Evolutionary conservation across 768 basidiomycete genomes (phyloP).

Genomic region (Xanthoconium stramineum): DNA sequence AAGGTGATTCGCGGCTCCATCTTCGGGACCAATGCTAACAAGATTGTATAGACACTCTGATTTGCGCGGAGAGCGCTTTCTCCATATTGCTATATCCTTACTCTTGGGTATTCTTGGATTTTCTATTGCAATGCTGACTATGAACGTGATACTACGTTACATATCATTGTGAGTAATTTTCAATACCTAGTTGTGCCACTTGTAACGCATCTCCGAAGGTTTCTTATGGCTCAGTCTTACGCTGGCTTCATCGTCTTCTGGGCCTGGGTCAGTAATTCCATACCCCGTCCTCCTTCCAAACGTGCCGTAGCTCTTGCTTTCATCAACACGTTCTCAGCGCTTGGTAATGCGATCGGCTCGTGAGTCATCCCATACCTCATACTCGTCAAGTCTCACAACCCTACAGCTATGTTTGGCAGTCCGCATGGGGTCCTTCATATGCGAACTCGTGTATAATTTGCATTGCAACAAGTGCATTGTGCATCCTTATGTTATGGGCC

Average conservation of each 20-base stretch:
- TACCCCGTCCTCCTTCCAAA: conserved; percentile 83
- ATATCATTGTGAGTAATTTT: conserved; percentile 49
- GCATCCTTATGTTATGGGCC: conserved; percentile 48
- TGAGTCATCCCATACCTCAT: conserved; percentile 37
- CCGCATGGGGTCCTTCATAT: conserved; percentile 69
- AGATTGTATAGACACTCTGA: conserved; percentile 60
- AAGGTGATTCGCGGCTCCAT: conserved; percentile 35
- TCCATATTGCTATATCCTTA: conserved; percentile 56
- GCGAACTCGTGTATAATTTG: conserved; percentile 69
- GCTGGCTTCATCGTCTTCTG: conserved; percentile 66
- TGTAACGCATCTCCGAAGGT: conserved; percentile 39
- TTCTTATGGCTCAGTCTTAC: conserved; percentile 75
- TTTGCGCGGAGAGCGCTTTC: conserved; percentile 63
- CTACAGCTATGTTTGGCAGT: conserved; percentile 63
- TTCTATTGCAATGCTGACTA: conserved; percentile 58
- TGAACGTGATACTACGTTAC: conserved; percentile 62
- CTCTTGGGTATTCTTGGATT: conserved; percentile 65
- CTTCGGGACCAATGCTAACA: neutral
- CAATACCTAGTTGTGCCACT: neutral
- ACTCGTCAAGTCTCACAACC: conserved; percentile 4
- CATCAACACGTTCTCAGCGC: conserved; percentile 76
- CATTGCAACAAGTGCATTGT: conserved; percentile 50
- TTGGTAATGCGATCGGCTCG: conserved; percentile 84
- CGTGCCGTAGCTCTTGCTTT: conserved; percentile 83
- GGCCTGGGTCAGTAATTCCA: conserved; percentile 51